Base-by-base conservation (phyloP, 768 basidiomycete genomes). In the Tremella fuciformis region DNA sequence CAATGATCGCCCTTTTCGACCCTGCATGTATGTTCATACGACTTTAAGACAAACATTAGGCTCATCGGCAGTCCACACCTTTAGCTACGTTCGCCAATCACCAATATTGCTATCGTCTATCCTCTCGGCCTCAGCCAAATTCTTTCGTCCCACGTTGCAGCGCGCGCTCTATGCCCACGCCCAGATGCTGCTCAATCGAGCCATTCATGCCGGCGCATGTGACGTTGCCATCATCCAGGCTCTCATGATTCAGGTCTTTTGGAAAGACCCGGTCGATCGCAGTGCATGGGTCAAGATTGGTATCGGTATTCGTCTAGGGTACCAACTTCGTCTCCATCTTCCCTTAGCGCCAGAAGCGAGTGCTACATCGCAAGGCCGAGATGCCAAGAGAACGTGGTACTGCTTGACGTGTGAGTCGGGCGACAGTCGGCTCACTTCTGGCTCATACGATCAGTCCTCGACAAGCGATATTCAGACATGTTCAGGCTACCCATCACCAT, bases 251-350 rank as follows among this genome's bases (percentile, higher is more conserved):
- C 29, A 64, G 55, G 26, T 53, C 1, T 63, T 38, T 22, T 66
- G 61, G 61, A 66, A 66, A 40, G 51, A 22, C 19, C 53, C 64
- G 29, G 50, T 50, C 8, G 62, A 66, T 38, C 15, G 55, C 8
- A 55, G 57, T 6, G 39, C 52, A n/a, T 66, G 64, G 64, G 46
- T 62, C 57, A 66, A 66, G 26, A 34, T 66, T 7, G 62, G 62
- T 7, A 57, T 62, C n/a, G 64, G 61, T 13, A 56, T 63, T 1
- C 37, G 57, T 15, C 26, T 66, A 26, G 61, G 44, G 13, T 56
- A 50, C 50, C 64, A 66, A 29, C 37, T 58, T 22, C 21, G 42
- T n/a, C 39, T 57, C 50, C 39, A 62, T 34, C 37, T 57, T 15
- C 48, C 48, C 15, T 26, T 50, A 7, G 21, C 48, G 15, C 15